Conservation (phyloP, 257 asterid genomes). For the Solanum clarkiae region DNA sequence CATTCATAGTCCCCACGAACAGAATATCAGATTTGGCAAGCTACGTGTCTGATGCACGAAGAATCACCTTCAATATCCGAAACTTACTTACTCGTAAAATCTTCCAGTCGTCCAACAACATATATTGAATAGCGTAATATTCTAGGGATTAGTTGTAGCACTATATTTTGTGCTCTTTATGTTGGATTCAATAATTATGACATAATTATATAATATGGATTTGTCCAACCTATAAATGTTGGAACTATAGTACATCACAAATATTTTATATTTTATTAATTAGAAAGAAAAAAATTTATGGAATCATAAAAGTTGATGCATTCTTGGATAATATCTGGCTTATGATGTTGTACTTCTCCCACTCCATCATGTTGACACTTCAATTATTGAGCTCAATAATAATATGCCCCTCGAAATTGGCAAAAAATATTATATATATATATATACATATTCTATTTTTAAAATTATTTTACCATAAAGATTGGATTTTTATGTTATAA, state of each 20-base stretch:
- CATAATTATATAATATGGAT: background rate
- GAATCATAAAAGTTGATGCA: constrained; percentile 2
- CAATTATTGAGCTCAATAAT: constrained; percentile 23
- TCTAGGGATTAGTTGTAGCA: background rate
- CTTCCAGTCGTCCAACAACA: no score
- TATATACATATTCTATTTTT: background rate
- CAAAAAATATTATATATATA: background rate
- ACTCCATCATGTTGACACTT: constrained; percentile 22
- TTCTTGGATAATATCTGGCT: constrained; percentile 2
- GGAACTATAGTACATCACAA: background rate
- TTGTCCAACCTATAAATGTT: background rate
- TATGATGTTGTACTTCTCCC: constrained; percentile 6
- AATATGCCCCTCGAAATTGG: constrained; percentile 9
- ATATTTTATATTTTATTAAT: background rate
- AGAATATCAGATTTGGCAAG: no score
- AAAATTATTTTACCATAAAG: background rate
- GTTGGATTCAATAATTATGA: background rate
- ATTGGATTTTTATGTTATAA: background rate
- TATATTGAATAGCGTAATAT: background rate
- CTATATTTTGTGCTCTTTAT: background rate
- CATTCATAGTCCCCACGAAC: no score
- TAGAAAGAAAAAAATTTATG: background rate
- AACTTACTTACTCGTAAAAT: no score
- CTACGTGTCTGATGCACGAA: no score
- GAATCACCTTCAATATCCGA: no score